Conservation (phyloP, 2,329 filamentous ascomycete species). For the Escovopsis sp. region DNA sequence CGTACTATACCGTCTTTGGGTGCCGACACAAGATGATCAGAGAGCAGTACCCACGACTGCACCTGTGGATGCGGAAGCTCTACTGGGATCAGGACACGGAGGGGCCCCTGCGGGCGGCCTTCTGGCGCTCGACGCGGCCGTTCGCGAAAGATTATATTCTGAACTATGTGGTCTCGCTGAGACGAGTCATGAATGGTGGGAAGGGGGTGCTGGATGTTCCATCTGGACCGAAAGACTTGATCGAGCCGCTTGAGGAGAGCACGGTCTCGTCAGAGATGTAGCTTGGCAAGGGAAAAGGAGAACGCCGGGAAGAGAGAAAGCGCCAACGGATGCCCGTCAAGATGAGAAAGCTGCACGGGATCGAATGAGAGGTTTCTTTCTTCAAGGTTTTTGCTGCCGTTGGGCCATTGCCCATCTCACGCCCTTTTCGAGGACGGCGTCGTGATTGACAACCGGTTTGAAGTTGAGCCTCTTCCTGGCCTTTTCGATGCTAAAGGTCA, state of each 20-base stretch:
- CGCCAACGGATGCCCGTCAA: too few relatives aligned
- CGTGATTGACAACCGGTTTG: slow-evolving; percentile 6
- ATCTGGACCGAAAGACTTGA: slow-evolving; percentile 9
- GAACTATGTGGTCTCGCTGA: slow-evolving; percentile 15
- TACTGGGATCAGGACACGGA: slow-evolving; percentile 47
- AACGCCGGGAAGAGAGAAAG: too few relatives aligned
- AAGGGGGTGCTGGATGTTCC: slow-evolving; percentile 17
- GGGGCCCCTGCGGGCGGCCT: slow-evolving; percentile 35
- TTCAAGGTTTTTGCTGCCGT: neutral
- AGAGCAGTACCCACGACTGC: slow-evolving; percentile 49
- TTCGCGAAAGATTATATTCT: slow-evolving; percentile 18
- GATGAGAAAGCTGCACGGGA: too few relatives aligned
- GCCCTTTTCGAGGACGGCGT: slow-evolving; percentile 4
- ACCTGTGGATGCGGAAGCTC: slow-evolving; percentile 52
- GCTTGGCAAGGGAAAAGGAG: too few relatives aligned
- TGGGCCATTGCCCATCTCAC: neutral
- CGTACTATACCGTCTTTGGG: slow-evolving; percentile 51
- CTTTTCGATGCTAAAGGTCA: slow-evolving; percentile 9
- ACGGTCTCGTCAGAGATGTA: neutral
- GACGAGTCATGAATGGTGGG: slow-evolving; percentile 14
- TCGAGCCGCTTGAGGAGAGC: slow-evolving; percentile 5
- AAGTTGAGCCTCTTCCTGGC: slow-evolving; percentile 8
- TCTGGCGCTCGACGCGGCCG: slow-evolving; percentile 53
- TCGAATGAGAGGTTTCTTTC: too few relatives aligned
- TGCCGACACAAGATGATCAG: slow-evolving; percentile 50